Evolutionary conservation across 352 stramenopile genomes (phyloP).

Genomic region (Phytophthora niederhauseri): DNA sequence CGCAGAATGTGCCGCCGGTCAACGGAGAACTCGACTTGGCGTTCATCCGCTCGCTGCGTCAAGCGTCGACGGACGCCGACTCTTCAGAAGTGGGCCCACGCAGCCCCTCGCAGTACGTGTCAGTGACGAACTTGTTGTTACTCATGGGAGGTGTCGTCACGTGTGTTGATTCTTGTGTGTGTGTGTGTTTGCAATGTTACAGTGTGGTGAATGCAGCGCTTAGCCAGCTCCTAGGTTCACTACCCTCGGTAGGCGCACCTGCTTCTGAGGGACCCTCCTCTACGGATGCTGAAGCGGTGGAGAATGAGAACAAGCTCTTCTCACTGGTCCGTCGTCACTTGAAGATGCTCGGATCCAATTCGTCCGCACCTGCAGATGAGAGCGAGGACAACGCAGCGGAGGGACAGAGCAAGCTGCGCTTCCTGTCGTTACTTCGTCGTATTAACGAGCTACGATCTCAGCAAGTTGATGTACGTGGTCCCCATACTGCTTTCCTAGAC

Average conservation of each 20-base stretch:
- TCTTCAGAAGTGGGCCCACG: background rate
- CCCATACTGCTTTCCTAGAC: background rate
- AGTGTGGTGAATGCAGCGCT: constrained; percentile 40
- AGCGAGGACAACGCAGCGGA: constrained; percentile 37
- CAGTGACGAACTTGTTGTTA: background rate
- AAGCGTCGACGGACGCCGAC: constrained; percentile 16
- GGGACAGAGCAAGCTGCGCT: constrained; percentile 63
- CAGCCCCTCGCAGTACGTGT: constrained; percentile 18
- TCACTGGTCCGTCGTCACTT: constrained; percentile 42
- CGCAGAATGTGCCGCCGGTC: constrained; percentile 32
- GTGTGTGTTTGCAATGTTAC: background rate
- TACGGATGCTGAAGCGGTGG: constrained; percentile 18
- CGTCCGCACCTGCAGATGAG: constrained; percentile 13
- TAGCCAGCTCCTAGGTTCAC: constrained; percentile 30
- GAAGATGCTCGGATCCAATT: constrained; percentile 33
- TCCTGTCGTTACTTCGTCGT: constrained; percentile 75
- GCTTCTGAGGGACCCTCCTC: constrained; percentile 7
- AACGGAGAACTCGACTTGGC: constrained; percentile 68
- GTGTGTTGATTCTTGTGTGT: constrained; percentile 1
- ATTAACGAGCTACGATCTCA: constrained; percentile 88
- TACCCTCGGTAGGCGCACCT: constrained; percentile 14
- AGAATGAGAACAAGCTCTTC: constrained; percentile 38
- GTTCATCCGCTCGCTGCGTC: constrained; percentile 65
- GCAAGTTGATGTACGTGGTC: constrained; percentile 59
- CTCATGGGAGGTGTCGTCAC: background rate